phyloP scores from a whole-genome alignment of 495 filamentous ascomycete species.

The Paragyromitra xinjiangensis region DNA sequence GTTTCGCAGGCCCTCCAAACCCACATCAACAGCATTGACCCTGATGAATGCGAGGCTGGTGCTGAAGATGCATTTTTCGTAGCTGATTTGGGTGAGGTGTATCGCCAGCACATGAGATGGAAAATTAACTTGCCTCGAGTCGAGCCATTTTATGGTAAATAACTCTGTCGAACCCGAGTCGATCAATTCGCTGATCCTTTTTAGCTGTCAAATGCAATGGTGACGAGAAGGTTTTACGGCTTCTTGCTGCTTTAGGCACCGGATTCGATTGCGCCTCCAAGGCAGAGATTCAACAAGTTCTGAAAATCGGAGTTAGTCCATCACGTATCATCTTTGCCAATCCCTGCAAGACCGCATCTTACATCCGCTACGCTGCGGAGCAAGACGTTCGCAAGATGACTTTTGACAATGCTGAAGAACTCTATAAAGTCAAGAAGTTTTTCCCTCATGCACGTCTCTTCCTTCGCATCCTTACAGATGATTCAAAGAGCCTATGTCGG shows the following conservation, averaged over 20 bases:
- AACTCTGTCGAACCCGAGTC: background rate
- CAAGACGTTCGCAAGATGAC: slow-evolving; percentile 96
- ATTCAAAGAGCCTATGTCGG: slow-evolving; percentile 90
- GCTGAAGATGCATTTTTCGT: slow-evolving; percentile 98
- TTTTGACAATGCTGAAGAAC: slow-evolving; percentile 96
- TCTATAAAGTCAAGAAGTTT: slow-evolving; percentile 93
- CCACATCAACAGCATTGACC: slow-evolving; percentile 81
- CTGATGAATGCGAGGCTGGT: slow-evolving; percentile 83
- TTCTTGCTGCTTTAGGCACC: slow-evolving; percentile 85
- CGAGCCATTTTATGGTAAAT: slow-evolving; percentile 94
- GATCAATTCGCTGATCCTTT: slow-evolving; percentile 54
- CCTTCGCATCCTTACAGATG: slow-evolving; percentile 93
- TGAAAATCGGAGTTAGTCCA: slow-evolving; percentile 84
- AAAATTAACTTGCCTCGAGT: slow-evolving; percentile 91
- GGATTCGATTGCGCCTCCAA: slow-evolving; percentile 99
- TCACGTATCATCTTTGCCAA: slow-evolving; percentile 98
- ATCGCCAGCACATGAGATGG: slow-evolving; percentile 98
- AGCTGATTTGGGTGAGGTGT: slow-evolving; percentile 96
- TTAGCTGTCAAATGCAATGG: slow-evolving; percentile 98
- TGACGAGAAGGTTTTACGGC: slow-evolving; percentile 84
- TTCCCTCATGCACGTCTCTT: slow-evolving; percentile 90
- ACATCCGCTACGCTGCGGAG: slow-evolving; percentile 85
- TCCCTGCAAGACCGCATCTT: slow-evolving; percentile 98
- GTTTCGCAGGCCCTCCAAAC: slow-evolving; percentile 82
- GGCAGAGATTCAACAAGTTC: slow-evolving; percentile 89